Conservation (phyloP, 352 stramenopile species). For the Pythium guiyangense region DNA sequence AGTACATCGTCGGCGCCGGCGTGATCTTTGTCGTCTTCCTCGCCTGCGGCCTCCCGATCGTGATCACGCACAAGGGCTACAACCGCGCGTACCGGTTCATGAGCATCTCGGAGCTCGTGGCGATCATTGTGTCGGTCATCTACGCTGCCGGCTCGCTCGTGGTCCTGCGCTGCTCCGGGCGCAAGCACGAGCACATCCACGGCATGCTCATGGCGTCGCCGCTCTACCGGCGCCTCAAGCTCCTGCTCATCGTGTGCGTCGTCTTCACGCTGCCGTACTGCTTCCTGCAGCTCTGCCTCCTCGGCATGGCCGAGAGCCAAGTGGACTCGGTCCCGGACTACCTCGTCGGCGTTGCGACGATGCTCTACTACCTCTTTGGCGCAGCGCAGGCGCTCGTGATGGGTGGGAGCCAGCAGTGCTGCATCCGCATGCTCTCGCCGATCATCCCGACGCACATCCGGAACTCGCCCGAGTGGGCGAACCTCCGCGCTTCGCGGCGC, state of each 20-base stretch:
- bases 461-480: constrained; percentile 26
- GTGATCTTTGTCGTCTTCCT: constrained; percentile 33
- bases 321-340: constrained; percentile 54
- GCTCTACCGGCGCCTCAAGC: constrained; percentile 59
- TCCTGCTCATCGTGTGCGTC: constrained; percentile 54
- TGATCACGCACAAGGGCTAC: constrained; percentile 46
- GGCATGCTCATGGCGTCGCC: constrained; percentile 62
- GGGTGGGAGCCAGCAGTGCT: constrained; percentile 35
- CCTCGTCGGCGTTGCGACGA: constrained; percentile 45
- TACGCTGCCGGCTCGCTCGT: constrained; percentile 38
- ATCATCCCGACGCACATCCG: constrained; percentile 50
- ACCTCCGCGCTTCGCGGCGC: constrained; percentile 13
- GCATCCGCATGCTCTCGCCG: constrained; percentile 40
- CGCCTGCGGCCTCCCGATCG: constrained; percentile 25
- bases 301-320: constrained; percentile 31
- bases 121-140: constrained; percentile 45
- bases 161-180: constrained; percentile 34
- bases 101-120: constrained; percentile 39
- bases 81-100: constrained; percentile 47
- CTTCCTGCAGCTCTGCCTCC: constrained; percentile 38
- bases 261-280: constrained; percentile 62
- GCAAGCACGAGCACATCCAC: constrained; percentile 70
- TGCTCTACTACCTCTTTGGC: constrained; percentile 64
- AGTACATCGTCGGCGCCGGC: constrained; percentile 32
- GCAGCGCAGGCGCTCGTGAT: constrained; percentile 38